Base-by-base conservation (phyloP, 495 filamentous ascomycete species). In the Penicillium cosmopolitanum region DNA sequence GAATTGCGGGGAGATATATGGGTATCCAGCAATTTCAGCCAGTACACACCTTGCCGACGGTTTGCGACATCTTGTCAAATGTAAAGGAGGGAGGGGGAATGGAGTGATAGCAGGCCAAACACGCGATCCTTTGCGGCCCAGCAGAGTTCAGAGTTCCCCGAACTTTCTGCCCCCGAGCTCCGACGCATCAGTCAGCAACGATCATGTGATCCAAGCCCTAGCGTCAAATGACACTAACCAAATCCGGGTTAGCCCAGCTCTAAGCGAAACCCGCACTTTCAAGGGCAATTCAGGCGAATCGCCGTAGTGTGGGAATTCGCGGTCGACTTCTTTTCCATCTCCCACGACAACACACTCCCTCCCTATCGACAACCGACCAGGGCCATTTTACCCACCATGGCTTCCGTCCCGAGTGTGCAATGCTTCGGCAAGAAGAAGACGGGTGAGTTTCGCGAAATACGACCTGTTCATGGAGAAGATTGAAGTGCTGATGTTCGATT, bases 391-490 rank as follows among this genome's bases (percentile, higher is more conserved):
- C 63, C 65, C 76, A 89, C 67, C 80, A 95, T 93, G 89, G 84
- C 89, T 75, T 83, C 90, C 68, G 79, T 83, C 60, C 91, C 91
- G 82, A 90, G 87, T 80, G 91, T 95, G 66, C 90, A 94, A 85
- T 95, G 90, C 87, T 94, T 94, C 87, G 91, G 91, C 85, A 93
- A 92, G 83, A 91, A 92, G 85, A 91, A 91, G 85, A 91, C 88
- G 70, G 88, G 86, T 86, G 81, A 73, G 73, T 68, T 55, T 55
- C 38, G 23, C 25, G 50, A 15, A 53, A 52, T 46, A 43, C 40
- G n/a, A 44, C 19, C 13, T 28, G 35, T 35, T 21, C 36, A 38
- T 13, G 25, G 50, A 13, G 52, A 55, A 51, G 50, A 18, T 34
- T 19, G 28, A 23, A 40, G 23, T 66, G 56, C 64, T 69, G 66